phyloP scores from a whole-genome alignment of 768 basidiomycete genomes.

The Mycena filopes region DNA sequence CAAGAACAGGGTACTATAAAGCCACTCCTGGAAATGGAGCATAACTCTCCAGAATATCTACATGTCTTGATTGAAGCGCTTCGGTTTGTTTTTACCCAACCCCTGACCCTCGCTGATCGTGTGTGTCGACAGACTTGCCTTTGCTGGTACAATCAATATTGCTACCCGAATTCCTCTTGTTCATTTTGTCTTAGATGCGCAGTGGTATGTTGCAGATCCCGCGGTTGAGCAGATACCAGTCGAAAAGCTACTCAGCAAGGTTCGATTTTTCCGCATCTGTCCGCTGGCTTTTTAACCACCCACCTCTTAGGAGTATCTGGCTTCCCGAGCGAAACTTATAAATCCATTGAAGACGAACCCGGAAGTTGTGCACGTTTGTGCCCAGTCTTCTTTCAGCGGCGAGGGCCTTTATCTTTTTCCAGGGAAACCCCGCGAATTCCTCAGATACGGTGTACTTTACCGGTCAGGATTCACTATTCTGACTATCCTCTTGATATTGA shows the following conservation, averaged over 20 bases:
- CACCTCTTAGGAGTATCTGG: slow-evolving; percentile 81
- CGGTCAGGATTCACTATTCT: slow-evolving; percentile 49
- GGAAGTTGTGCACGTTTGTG: slow-evolving; percentile 70
- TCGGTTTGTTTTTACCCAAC: slow-evolving; percentile 56
- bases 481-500: neutral
- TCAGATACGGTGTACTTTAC: slow-evolving; percentile 97
- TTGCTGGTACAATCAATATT: slow-evolving; percentile 66
- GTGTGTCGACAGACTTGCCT: slow-evolving; percentile 59
- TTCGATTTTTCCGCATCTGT: slow-evolving; percentile 37
- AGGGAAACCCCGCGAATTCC: slow-evolving; percentile 86
- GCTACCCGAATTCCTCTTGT: too few relatives aligned
- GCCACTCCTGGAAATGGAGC: slow-evolving; percentile 82
- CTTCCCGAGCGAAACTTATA: slow-evolving; percentile 82
- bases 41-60: slow-evolving; percentile 91
- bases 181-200: slow-evolving; percentile 66
- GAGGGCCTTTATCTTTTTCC: slow-evolving; percentile 19
- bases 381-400: neutral
- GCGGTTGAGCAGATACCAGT: slow-evolving; percentile 82
- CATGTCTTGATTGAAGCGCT: slow-evolving; percentile 89
- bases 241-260: slow-evolving; percentile 86
- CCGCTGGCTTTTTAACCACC: slow-evolving; percentile 10
- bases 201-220: slow-evolving; percentile 94
- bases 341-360: slow-evolving; percentile 73
- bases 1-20: slow-evolving; percentile 77
- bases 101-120: slow-evolving; percentile 18